Conservation (phyloP, 768 basidiomycete species). For the Pisolithus sp. region DNA sequence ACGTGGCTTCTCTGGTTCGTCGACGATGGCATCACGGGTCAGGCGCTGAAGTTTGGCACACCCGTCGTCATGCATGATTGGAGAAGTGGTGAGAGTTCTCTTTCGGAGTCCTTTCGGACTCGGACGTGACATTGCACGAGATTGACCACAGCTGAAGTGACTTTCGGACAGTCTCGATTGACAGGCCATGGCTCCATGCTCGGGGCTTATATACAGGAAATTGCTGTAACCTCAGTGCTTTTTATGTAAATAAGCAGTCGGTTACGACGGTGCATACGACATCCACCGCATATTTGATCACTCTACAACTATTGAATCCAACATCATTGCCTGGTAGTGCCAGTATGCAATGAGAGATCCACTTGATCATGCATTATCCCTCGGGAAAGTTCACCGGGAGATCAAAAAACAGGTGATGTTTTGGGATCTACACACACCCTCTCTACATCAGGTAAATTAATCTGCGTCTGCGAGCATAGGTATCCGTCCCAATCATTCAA, state of each 20-base stretch:
- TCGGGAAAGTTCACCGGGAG: too few species aligned
- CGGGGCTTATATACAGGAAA: too few species aligned
- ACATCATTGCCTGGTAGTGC: too few species aligned
- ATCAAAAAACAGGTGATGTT: neutral
- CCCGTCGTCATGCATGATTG: neutral
- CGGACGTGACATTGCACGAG: slow-evolving; percentile 13
- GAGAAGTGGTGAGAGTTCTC: slow-evolving; percentile 9
- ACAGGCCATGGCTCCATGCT: too few species aligned
- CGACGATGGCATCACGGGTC: neutral
- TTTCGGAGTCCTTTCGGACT: slow-evolving; percentile 20
- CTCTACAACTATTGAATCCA: too few species aligned
- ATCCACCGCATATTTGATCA: too few species aligned
- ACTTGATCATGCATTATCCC: too few species aligned
- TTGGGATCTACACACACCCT: neutral
- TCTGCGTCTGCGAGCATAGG: neutral
- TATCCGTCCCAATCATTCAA: slow-evolving; percentile 28
- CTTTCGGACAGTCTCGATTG: neutral
- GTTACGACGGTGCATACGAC: too few species aligned
- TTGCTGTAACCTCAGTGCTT: too few species aligned
- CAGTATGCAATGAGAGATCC: too few species aligned
- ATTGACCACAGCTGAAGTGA: neutral
- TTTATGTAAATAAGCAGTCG: too few species aligned
- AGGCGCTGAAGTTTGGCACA: neutral
- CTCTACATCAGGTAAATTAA: neutral
- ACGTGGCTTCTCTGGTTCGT: slow-evolving; percentile 10